Conservation (phyloP, 2,329 filamentous ascomycete species). For the Ceratocystis colombiana region DNA sequence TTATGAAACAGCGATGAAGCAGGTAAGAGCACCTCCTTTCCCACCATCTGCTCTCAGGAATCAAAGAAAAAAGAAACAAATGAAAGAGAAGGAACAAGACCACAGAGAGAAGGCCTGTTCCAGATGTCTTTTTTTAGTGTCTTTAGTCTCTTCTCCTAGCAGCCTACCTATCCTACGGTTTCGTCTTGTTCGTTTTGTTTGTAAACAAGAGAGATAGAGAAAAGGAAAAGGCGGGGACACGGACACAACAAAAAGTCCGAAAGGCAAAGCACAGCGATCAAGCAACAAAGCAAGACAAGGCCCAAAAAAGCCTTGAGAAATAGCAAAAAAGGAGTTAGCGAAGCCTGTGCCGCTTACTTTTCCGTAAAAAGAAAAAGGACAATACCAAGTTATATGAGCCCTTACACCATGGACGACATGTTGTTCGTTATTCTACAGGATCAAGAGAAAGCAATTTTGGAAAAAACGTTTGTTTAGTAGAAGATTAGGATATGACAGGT, state of each 20-base stretch:
- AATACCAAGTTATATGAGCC: too few species aligned
- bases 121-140: not conserved
- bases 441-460: not conserved
- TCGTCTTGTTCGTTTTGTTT: not conserved
- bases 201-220: too few species aligned
- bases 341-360: not conserved
- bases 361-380: not conserved
- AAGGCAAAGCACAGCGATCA: too few species aligned
- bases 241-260: conserved; percentile 2
- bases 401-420: not conserved
- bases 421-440: not conserved
- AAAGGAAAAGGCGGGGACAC: not conserved
- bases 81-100: not conserved
- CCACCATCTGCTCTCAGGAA: not conserved
- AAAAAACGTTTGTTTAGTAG: conserved; percentile 8
- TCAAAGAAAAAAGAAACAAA: not conserved
- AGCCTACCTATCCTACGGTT: not conserved
- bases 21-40: not conserved
- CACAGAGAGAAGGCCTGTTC: not conserved
- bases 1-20: too few species aligned
- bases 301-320: not conserved
- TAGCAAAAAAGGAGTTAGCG: not conserved
- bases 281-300: not conserved
- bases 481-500: conserved; percentile 18
- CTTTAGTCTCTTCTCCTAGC: not conserved